Conservation (phyloP, 2,329 filamentous ascomycete genomes). For the Macrophomina tecta region DNA sequence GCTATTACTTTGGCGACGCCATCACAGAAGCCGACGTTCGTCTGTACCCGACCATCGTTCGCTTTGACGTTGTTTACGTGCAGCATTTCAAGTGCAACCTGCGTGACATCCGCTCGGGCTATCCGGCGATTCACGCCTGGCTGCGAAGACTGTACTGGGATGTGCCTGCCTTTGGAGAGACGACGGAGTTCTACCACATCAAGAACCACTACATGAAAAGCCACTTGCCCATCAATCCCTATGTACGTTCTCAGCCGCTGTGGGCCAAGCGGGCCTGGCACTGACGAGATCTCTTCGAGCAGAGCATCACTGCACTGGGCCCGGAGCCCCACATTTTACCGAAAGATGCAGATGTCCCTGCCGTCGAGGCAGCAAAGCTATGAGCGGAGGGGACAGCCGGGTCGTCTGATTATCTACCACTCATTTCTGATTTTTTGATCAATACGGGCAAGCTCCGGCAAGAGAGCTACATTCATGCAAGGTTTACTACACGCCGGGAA, state of each 20-base stretch:
- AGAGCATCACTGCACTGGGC: constrained; percentile 80
- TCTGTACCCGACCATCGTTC: constrained; percentile 66
- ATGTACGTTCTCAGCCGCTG: constrained; percentile 32
- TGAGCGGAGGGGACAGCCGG: background rate
- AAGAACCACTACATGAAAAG: constrained; percentile 78
- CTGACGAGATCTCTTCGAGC: background rate
- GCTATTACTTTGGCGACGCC: constrained; percentile 62
- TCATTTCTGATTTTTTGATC: too few species aligned
- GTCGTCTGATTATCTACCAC: too few species aligned
- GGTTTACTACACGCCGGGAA: too few species aligned
- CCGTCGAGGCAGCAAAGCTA: constrained; percentile 48
- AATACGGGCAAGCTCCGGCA: too few species aligned
- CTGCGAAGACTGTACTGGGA: constrained; percentile 86
- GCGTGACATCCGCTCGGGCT: constrained; percentile 81
- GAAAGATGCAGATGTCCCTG: constrained; percentile 76
- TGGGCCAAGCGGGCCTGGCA: background rate
- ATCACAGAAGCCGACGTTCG: constrained; percentile 58
- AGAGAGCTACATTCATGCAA: too few species aligned
- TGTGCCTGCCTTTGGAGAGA: constrained; percentile 75
- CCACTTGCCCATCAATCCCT: constrained; percentile 68
- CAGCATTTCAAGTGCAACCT: constrained; percentile 80
- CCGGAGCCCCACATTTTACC: constrained; percentile 82
- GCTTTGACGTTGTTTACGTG: constrained; percentile 62
- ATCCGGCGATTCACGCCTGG: constrained; percentile 82
- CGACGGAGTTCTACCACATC: constrained; percentile 94